Evolutionary conservation across 805 yeast genomes (phyloP).

Genomic region (Candida ulmi): DNA sequence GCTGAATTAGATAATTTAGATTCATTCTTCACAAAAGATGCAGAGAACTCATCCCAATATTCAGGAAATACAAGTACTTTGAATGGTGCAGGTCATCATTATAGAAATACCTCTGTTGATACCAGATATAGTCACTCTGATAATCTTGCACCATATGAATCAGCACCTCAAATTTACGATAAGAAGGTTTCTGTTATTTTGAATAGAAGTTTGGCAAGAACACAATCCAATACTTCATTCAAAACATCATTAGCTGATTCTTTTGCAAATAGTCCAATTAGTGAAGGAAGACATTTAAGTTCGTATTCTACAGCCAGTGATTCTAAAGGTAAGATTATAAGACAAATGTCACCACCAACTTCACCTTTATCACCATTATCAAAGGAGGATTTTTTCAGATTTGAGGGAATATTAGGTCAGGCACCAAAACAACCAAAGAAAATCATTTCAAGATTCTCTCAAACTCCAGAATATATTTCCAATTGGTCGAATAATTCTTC

Average conservation of each 20-base stretch:
- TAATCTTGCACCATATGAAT: conserved; percentile 49
- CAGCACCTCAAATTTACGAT: conserved; percentile 75
- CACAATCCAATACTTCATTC: conserved; percentile 74
- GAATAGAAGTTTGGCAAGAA: conserved; percentile 65
- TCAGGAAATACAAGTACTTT: conserved; percentile 16
- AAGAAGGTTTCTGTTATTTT: conserved; percentile 73
- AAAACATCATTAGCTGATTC: conserved; percentile 72
- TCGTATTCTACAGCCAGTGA: conserved; percentile 15
- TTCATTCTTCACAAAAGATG: conserved; percentile 75
- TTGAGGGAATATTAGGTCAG: conserved; percentile 31
- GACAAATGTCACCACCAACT: conserved; percentile 14
- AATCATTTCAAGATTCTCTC: conserved; percentile 14
- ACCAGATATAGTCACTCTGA: conserved; percentile 48
- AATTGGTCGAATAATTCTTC: conserved; percentile 12
- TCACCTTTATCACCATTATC: conserved; percentile 25
- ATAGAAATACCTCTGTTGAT: conserved; percentile 48
- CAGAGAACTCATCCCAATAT: conserved; percentile 22
- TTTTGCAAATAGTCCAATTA: conserved; percentile 30
- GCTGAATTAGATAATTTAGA: conserved; percentile 88
- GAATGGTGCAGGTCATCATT: conserved; percentile 27
- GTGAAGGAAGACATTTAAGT: conserved; percentile 19
- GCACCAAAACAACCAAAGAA: conserved; percentile 10
- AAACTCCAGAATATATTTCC: conserved; percentile 14
- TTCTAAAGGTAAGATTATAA: conserved; percentile 5
- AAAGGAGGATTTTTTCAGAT: conserved; percentile 38